These are phyloP conservation scores for Lepidium aucheri DNA, from an alignment of 345 rosid species.

Conservation along the genomic window DNA sequence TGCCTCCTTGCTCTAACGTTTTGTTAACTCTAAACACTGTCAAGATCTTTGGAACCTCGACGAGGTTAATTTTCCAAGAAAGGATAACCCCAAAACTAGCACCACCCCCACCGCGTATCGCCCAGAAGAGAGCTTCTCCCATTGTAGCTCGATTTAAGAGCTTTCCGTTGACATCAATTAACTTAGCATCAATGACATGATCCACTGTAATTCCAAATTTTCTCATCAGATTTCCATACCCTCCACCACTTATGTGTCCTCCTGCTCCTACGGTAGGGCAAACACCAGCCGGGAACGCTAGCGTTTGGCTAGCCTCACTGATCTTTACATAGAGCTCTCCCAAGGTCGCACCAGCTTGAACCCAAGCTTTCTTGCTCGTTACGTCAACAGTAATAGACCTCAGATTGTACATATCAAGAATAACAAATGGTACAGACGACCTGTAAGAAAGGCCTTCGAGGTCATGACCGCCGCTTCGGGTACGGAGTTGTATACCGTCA, in stretches of 20 bases:
- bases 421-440: conserved; percentile 32
- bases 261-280: conserved; percentile 45
- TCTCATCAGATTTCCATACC: conserved; percentile 47
- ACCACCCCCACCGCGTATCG: conserved; percentile 11
- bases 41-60: conserved; percentile 7
- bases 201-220: conserved; percentile 43
- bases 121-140: conserved; percentile 53
- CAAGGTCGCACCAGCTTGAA: conserved; percentile 47
- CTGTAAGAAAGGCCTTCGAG: conserved; percentile 46
- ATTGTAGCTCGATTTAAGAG: conserved; percentile 38
- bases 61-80: conserved; percentile 9
- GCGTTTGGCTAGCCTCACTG: conserved; percentile 27
- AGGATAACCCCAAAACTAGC: conserved; percentile 2
- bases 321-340: conserved; percentile 44
- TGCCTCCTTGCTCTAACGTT: conserved; percentile 39
- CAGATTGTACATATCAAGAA: conserved; percentile 40
- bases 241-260: conserved; percentile 48
- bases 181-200: conserved; percentile 39
- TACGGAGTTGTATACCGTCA: conserved; percentile 16
- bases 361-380: conserved; percentile 18
- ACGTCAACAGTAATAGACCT: conserved; percentile 30
- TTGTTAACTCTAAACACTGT: conserved; percentile 13
- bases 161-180: conserved; percentile 38
- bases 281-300: conserved; percentile 40
- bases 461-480: conserved; percentile 60